A percentile compares a stretch with the other conserved stretches of the same genome.
These are phyloP conservation scores for Stephanodiscus minutulus DNA, from an alignment of 108 stramenopile genomes.

Conservation along the genomic window DNA sequence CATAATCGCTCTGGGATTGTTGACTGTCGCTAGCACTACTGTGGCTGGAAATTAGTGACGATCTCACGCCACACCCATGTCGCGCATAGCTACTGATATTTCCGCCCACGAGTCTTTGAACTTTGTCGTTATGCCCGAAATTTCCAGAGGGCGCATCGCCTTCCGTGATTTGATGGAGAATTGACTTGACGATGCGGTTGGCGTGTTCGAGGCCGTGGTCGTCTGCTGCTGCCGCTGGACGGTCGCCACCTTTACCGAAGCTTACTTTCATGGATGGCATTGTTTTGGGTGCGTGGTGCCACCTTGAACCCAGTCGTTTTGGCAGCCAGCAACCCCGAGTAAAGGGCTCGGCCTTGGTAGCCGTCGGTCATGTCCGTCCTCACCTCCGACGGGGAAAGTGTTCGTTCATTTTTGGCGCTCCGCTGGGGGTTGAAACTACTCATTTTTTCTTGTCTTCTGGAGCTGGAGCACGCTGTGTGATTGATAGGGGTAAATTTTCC, in stretches of 20 bases:
- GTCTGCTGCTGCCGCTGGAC: neutral
- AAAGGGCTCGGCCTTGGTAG: neutral
- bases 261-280: conserved; percentile 15
- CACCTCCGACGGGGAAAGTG: neutral
- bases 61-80: neutral
- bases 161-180: conserved; percentile 66
- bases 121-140: conserved; percentile 31
- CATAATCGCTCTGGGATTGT: conserved; percentile 8
- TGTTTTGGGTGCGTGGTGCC: neutral
- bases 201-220: conserved; percentile 40
- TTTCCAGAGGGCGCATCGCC: conserved; percentile 75
- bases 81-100: conserved; percentile 1
- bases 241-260: neutral
- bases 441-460: too few species aligned
- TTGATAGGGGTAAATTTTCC: too few species aligned
- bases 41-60: conserved; percentile 1
- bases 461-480: too few species aligned
- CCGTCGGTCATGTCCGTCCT: neutral
- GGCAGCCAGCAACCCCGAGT: neutral
- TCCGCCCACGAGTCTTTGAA: conserved; percentile 10
- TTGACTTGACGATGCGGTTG: conserved; percentile 53
- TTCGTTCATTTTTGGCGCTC: neutral
- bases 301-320: neutral
- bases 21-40: conserved; percentile 2
- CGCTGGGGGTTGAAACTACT: too few species aligned